These are phyloP conservation scores for Xylariaceae sp. DNA, from an alignment of 2,329 filamentous ascomycete genomes.

Conservation along the genomic window DNA sequence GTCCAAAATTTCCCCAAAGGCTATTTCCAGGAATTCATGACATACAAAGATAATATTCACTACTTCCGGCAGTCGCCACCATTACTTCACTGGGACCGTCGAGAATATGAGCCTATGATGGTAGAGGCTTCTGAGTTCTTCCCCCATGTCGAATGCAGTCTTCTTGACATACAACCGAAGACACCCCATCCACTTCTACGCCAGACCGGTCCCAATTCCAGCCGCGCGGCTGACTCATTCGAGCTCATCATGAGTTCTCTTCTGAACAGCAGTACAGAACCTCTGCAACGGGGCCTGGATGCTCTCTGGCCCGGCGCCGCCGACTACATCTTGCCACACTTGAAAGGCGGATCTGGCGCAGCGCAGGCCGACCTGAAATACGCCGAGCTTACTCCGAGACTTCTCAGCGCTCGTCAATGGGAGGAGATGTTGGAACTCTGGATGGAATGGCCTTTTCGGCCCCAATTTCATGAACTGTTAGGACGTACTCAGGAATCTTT, in stretches of 20 bases:
- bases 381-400: constrained; percentile 40
- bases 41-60: constrained; percentile 50
- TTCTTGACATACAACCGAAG: constrained; percentile 66
- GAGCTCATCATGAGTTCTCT: constrained; percentile 47
- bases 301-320: constrained; percentile 55
- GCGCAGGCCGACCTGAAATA: constrained; percentile 42
- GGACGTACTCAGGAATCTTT: constrained; percentile 21
- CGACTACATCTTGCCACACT: constrained; percentile 46
- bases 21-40: constrained; percentile 31
- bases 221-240: constrained; percentile 44
- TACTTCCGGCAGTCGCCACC: constrained; percentile 45
- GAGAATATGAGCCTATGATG: constrained; percentile 65
- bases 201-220: constrained; percentile 35
- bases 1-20: constrained; percentile 19
- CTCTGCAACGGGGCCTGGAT: constrained; percentile 43
- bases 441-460: constrained; percentile 62
- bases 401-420: constrained; percentile 51
- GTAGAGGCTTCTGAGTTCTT: constrained; percentile 59
- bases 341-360: constrained; percentile 43
- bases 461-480: constrained; percentile 45
- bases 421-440: constrained; percentile 55
- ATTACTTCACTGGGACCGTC: constrained; percentile 63
- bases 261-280: constrained; percentile 26
- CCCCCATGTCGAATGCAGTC: constrained; percentile 51
- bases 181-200: constrained; percentile 44